phyloP scores from a whole-genome alignment of 2,329 filamentous ascomycete genomes.

The Ophiocordyceps unilateralis region DNA sequence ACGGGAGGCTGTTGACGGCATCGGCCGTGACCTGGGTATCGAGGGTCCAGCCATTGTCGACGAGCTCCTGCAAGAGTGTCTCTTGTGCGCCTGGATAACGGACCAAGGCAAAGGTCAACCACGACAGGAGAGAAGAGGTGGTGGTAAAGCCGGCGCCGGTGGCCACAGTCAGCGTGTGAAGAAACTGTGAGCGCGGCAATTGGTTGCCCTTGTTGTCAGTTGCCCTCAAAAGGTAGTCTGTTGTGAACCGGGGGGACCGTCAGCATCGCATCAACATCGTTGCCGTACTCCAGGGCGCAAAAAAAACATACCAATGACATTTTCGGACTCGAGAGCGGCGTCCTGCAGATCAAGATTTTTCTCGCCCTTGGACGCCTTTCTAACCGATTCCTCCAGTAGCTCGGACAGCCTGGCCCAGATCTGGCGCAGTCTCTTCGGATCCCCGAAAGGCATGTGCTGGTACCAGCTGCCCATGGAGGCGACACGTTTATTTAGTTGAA shows the following conservation, averaged over 20 bases:
- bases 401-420: not conserved
- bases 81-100: constrained; percentile 38
- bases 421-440: constrained; percentile 24
- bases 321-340: constrained; percentile 30
- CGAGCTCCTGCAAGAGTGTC: constrained; percentile 36
- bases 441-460: constrained; percentile 36
- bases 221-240: constrained; percentile 35
- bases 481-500: constrained; percentile 42
- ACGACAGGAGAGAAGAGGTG: constrained; percentile 38
- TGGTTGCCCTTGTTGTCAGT: constrained; percentile 36
- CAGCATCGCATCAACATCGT: no score
- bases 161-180: constrained; percentile 25
- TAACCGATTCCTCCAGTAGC: constrained; percentile 21
- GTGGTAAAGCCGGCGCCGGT: constrained; percentile 44
- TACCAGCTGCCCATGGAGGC: constrained; percentile 38
- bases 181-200: constrained; percentile 20
- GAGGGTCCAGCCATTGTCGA: constrained; percentile 28
- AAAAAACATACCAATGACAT: constrained; percentile 11
- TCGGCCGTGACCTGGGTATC: constrained; percentile 20
- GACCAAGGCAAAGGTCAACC: constrained; percentile 36
- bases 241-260: constrained; percentile 3
- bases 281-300: no score
- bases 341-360: constrained; percentile 26
- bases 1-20: constrained; percentile 26
- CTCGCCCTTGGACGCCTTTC: constrained; percentile 17